Evolutionary conservation across 306 rosid genomes (phyloP).

Genomic region (Hippophae gyantsensis): DNA sequence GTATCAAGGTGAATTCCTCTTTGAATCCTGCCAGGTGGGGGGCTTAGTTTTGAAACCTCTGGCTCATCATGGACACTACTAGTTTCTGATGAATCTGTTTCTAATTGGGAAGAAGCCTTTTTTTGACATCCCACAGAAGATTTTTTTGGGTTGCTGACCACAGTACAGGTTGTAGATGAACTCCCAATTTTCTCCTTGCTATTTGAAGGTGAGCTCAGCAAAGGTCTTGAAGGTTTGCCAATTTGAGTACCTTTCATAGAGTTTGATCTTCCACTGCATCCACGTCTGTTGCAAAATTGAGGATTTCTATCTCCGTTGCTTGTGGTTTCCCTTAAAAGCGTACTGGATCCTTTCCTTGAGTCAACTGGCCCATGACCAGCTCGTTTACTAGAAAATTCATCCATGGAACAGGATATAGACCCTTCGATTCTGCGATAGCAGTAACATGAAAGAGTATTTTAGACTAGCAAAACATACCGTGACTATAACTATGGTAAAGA

Average conservation of each 20-base stretch:
- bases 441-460: background rate
- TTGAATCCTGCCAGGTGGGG: constrained; percentile 42
- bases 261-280: constrained; percentile 66
- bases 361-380: constrained; percentile 43
- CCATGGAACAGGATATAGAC: constrained; percentile 36
- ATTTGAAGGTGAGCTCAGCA: constrained; percentile 37
- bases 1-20: constrained; percentile 36
- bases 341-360: constrained; percentile 60
- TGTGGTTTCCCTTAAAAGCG: constrained; percentile 55
- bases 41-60: constrained; percentile 33
- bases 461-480: background rate
- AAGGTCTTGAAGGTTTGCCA: constrained; percentile 49
- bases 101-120: constrained; percentile 42
- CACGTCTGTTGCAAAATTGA: constrained; percentile 64
- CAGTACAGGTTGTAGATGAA: constrained; percentile 48
- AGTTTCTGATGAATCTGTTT: constrained; percentile 72
- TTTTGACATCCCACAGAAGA: constrained; percentile 34
- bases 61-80: constrained; percentile 70
- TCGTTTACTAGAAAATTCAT: constrained; percentile 75
- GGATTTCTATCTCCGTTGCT: constrained; percentile 53
- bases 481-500: too few relatives aligned
- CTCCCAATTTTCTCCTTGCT: constrained; percentile 74
- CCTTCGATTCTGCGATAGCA: constrained; percentile 43
- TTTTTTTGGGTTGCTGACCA: constrained; percentile 44
- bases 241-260: constrained; percentile 46